A percentile compares a stretch with the other conserved stretches of the same genome.
Evolutionary conservation across 129 eudicot species (phyloP).

Genomic region (Chrysanthemum makinoi): DNA sequence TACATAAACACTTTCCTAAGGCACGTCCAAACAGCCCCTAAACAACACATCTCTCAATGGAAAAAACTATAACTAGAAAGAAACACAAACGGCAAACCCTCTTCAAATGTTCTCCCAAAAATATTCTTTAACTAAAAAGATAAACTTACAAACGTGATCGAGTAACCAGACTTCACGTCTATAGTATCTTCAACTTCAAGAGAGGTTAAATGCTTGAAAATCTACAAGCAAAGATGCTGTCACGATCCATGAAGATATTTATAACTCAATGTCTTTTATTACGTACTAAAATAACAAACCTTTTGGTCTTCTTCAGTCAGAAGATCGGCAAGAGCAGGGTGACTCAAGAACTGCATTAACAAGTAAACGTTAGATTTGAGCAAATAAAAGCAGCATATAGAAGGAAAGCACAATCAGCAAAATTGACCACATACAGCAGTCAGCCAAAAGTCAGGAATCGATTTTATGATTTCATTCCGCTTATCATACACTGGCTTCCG

Average conservation of each 20-base stretch:
- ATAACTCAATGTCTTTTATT: not conserved
- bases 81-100: not conserved
- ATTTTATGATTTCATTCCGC: slow-evolving; percentile 63
- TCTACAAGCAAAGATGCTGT: slow-evolving; percentile 40
- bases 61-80: not conserved
- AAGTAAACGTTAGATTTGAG: slow-evolving; percentile 7
- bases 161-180: slow-evolving; percentile 91
- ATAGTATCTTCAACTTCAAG: slow-evolving; percentile 86
- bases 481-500: slow-evolving; percentile 89
- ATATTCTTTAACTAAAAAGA: not conserved
- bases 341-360: slow-evolving; percentile 78
- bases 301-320: slow-evolving; percentile 88
- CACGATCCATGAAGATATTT: not conserved
- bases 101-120: not conserved
- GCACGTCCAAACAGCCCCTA: not conserved
- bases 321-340: slow-evolving; percentile 81
- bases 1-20: not conserved
- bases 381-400: not conserved
- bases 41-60: not conserved
- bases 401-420: not conserved
- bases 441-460: slow-evolving; percentile 93
- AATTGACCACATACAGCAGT: slow-evolving; percentile 65
- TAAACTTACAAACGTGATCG: slow-evolving; percentile 80
- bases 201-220: slow-evolving; percentile 77
- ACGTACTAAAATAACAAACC: slow-evolving; percentile 30